These are phyloP conservation scores for Cordyceps farinosa DNA, from an alignment of 2,329 filamentous ascomycete species.

Conservation along the genomic window DNA sequence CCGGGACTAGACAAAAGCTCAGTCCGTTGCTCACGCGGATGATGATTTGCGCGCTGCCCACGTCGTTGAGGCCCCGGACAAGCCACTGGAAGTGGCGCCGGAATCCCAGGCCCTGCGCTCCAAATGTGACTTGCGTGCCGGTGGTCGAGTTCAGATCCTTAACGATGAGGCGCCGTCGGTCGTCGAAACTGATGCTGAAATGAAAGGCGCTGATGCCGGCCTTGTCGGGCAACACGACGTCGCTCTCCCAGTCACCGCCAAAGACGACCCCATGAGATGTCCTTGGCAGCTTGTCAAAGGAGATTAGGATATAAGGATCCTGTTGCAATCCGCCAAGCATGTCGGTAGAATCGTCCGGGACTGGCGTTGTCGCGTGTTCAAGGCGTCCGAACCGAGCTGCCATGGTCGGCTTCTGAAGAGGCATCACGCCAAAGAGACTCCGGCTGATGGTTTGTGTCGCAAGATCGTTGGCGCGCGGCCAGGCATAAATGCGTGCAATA, in stretches of 20 bases:
- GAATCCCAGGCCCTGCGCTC: too few species aligned
- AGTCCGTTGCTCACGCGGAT: background rate
- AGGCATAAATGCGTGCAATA: constrained; percentile 1
- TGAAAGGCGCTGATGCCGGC: background rate
- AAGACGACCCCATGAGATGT: background rate
- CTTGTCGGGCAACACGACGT: background rate
- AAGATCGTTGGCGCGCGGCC: background rate
- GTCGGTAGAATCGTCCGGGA: background rate
- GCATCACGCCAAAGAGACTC: background rate
- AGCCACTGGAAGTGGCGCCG: constrained; percentile 3
- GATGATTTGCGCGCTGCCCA: background rate
- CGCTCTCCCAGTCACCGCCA: background rate
- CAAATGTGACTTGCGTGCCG: background rate
- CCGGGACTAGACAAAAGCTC: background rate
- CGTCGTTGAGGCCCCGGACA: background rate
- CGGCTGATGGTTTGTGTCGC: background rate
- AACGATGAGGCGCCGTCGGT: background rate
- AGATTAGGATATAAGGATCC: background rate
- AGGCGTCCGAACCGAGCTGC: background rate
- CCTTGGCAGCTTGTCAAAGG: background rate
- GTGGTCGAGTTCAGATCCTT: background rate
- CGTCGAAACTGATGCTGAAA: constrained; percentile 1
- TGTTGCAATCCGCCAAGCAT: too few species aligned
- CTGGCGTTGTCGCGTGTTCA: background rate
- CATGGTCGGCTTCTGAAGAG: background rate